phyloP scores from a whole-genome alignment of 2,329 filamentous ascomycete species.

The Aspergillus aculeatus region DNA sequence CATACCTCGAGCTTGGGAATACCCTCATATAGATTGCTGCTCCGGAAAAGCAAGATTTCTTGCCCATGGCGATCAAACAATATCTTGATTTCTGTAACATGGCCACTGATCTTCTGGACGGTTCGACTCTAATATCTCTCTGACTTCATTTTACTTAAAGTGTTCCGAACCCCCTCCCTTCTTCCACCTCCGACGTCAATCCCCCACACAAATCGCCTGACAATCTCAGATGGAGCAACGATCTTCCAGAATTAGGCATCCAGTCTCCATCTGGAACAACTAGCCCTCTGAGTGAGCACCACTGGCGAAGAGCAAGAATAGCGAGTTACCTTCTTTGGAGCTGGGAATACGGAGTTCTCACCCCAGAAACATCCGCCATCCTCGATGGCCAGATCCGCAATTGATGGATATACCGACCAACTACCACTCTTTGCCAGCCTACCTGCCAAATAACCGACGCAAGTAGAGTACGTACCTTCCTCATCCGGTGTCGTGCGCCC shows the following conservation, averaged over 20 bases:
- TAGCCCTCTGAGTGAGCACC: neutral
- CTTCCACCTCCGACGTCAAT: neutral
- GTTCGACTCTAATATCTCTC: neutral
- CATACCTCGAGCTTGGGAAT: neutral
- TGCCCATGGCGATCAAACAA: neutral
- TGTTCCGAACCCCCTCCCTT: neutral
- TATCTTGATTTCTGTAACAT: neutral
- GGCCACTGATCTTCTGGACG: neutral
- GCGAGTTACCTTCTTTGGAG: neutral
- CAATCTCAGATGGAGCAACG: conserved; percentile 1
- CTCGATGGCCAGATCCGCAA: neutral
- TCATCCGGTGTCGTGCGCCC: neutral
- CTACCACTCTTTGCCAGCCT: too few species aligned
- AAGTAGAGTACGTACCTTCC: neutral
- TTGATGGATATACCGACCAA: too few species aligned
- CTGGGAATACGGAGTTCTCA: neutral
- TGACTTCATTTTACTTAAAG: neutral
- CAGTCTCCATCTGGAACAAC: neutral
- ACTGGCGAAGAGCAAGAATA: neutral
- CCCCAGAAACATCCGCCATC: neutral
- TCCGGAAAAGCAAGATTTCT: neutral
- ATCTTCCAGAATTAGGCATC: conserved; percentile 1
- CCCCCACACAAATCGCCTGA: conserved; percentile 6
- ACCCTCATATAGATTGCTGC: neutral
- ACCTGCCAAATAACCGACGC: too few species aligned